Conservation (phyloP, 768 basidiomycete genomes). For the Cyathus striatus region DNA sequence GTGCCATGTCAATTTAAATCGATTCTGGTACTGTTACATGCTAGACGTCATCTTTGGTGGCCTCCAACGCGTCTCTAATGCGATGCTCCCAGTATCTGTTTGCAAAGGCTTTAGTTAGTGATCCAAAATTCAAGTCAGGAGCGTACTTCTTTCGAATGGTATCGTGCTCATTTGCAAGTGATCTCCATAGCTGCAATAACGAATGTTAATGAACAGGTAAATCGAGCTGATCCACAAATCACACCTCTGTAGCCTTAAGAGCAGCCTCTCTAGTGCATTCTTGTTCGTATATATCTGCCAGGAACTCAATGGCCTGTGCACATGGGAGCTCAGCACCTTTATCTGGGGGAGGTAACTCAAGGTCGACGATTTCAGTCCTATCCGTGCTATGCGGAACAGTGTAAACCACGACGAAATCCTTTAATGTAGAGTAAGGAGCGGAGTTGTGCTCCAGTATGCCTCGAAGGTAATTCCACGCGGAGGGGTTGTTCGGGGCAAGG, state of each 20-base stretch:
- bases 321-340: conserved; percentile 70
- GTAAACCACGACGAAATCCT: conserved; percentile 64
- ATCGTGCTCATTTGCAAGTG: conserved; percentile 65
- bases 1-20: too few species aligned
- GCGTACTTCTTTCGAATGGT: conserved; percentile 70
- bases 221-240: conserved; percentile 8
- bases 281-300: conserved; percentile 71
- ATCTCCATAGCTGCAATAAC: conserved; percentile 57
- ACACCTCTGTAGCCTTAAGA: conserved; percentile 45
- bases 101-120: conserved; percentile 5
- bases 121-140: background rate
- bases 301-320: conserved; percentile 75
- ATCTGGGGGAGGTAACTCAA: conserved; percentile 70
- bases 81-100: conserved; percentile 75
- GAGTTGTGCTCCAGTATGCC: conserved; percentile 66
- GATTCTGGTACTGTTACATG: too few species aligned
- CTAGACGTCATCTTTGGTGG: too few species aligned
- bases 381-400: conserved; percentile 28
- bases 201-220: background rate
- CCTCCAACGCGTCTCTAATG: conserved; percentile 43
- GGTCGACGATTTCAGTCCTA: conserved; percentile 49
- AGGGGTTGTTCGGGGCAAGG: conserved; percentile 86
- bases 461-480: conserved; percentile 96
- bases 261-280: conserved; percentile 43
- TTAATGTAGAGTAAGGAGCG: conserved; percentile 50